Evolutionary conservation across 2,329 filamentous ascomycete genomes (phyloP), one percentile per base, ranked within the genome.

Genomic region (Curvularia sp.): DNA sequence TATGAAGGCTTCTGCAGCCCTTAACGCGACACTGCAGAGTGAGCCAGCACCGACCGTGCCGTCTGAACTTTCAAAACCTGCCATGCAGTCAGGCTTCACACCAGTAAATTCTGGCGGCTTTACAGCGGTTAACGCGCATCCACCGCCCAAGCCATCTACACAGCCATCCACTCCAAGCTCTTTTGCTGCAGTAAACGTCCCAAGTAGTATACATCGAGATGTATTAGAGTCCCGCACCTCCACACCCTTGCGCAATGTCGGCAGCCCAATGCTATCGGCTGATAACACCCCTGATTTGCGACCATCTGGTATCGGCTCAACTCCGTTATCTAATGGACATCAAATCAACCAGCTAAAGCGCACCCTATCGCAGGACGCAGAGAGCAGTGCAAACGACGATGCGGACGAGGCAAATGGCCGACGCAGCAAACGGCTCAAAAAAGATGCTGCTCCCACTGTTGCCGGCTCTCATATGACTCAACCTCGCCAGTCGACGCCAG

Each of bases 391-490:
- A 46, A 84, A 81, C 61, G 92, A 90, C 36, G 80, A 82, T 39
- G 70, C 73, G 3, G 80, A 81, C 50, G 79, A 81, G 56, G 74
- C 74, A 41, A 78, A 77, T 53, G 80, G 79, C 64, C 87, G 95
- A 61, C 88, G 94, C 57, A 97, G 93, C 78, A 99, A 99, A 80
- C 88, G 95, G 42, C 83, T 97, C 12, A 96, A 95, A 78, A 97
- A 96, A 83, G 82, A 86, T 74, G 79, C 78, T 42, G 81, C 83
- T 34, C 92, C 94, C 42, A 97, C 92, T 32, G 92, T 99, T 66
- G 93, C 93, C 64, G 95, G 95, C 53, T 98, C 94, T 51, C 93
- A 98, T 79, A 98, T 98, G 93, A 95, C 92, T 60, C 87, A 94
- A 71, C 93, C 96, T 73, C 91, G 94, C 52, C 92, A 94, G 55